These are phyloP conservation scores for Auricularia auricula-judae DNA, from an alignment of 768 basidiomycete species.

Conservation along the genomic window DNA sequence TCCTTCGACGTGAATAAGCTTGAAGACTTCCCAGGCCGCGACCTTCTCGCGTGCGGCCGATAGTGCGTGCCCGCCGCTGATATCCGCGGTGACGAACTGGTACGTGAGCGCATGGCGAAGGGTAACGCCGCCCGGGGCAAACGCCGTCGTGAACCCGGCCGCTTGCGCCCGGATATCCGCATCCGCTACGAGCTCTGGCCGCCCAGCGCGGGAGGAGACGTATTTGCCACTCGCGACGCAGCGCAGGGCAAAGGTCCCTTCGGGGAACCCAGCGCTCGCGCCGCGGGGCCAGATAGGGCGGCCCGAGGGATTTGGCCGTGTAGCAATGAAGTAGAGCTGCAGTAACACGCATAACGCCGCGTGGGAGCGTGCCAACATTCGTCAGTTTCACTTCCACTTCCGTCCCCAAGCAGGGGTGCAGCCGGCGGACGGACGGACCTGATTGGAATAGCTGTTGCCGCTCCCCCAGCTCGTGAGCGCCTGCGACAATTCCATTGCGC, in stretches of 20 bases:
- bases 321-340: slow-evolving; percentile 23
- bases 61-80: slow-evolving; percentile 16
- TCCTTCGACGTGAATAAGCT: slow-evolving; percentile 17
- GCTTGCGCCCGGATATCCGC: slow-evolving; percentile 12
- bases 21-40: slow-evolving; percentile 22
- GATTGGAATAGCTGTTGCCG: slow-evolving; percentile 22
- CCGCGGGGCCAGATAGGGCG: slow-evolving; percentile 10
- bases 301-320: slow-evolving; percentile 16
- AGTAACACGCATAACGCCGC: neutral
- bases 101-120: slow-evolving; percentile 16
- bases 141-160: slow-evolving; percentile 17
- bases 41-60: slow-evolving; percentile 19
- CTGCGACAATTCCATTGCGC: slow-evolving; percentile 20
- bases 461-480: slow-evolving; percentile 23
- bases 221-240: slow-evolving; percentile 14
- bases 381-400: neutral
- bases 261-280: slow-evolving; percentile 15
- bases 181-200: slow-evolving; percentile 18
- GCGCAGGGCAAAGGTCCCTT: slow-evolving; percentile 22
- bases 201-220: slow-evolving; percentile 12
- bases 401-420: neutral
- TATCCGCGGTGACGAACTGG: slow-evolving; percentile 25
- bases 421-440: neutral
- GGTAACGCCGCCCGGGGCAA: slow-evolving; percentile 22
- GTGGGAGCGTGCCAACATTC: neutral